Percentiles rank a stretch among this genome's conserved stretches.
Conservation (phyloP, 1,139 yeast genomes). For the Scheffersomyces illinoinensis region DNA sequence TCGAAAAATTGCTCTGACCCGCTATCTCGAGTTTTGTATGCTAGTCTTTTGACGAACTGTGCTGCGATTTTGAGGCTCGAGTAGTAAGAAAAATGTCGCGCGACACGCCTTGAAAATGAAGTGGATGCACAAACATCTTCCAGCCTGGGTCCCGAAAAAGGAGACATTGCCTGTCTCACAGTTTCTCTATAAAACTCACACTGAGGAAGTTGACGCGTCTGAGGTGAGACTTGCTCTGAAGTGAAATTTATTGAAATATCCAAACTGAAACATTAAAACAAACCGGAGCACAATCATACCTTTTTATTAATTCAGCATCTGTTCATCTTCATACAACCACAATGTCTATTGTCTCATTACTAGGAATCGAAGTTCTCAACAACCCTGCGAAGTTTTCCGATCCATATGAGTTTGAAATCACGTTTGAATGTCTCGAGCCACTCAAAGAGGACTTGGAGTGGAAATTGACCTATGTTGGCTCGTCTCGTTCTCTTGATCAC, state of each 20-base stretch:
- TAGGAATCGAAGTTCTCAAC: conserved; percentile 89
- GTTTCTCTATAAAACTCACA: neutral
- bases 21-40: neutral
- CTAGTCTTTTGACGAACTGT: neutral
- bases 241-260: no score
- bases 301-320: neutral
- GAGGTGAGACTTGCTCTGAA: neutral
- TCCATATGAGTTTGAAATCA: conserved; percentile 94
- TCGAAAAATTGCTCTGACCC: neutral
- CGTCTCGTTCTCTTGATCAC: conserved; percentile 88
- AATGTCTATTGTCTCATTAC: conserved; percentile 92
- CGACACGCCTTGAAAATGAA: neutral
- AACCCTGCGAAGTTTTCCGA: conserved; percentile 95
- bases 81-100: neutral
- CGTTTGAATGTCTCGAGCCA: conserved; percentile 94
- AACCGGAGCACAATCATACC: neutral
- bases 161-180: neutral
- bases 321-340: neutral
- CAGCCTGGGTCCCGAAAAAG: neutral
- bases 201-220: neutral
- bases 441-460: conserved; percentile 92
- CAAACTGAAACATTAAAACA: neutral
- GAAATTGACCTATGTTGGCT: conserved; percentile 96
- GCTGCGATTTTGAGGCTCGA: neutral
- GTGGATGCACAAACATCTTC: neutral